Evolutionary conservation across 805 yeast genomes (phyloP), one percentile per base, ranked within the genome.

Genomic region (Vanderwaltozyma yarrowii): DNA sequence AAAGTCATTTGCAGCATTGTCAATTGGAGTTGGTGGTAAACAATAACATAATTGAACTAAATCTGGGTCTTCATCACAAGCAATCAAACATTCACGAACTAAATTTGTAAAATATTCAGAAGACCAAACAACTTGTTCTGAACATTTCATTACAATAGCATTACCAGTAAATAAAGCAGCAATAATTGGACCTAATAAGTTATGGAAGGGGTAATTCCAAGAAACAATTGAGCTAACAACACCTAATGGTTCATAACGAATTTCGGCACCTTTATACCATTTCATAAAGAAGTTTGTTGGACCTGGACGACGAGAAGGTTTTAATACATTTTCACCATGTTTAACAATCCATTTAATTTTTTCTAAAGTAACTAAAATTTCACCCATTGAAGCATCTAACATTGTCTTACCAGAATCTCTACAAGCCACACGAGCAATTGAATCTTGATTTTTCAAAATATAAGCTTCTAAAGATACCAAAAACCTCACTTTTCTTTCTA

Each of bases 141-240:
- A 85, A 64, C 98, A 89, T 58, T 92, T 92, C 38, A 92, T 77
- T 9, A 92, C 80, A 32, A 87, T 78, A 6, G 88, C 87, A 54
- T 92, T 89, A 4, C 98, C 99, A 5, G 95, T 76, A 55, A 88
- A 85, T 19, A 92, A 60, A 2, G 89, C 75, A 2, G 97, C 94
- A 40, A 88, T 77, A 2, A 92, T 69, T 1, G 98, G 98, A 3
- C 96, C 96, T 69, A 92, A 63, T 36, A 88, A 65, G 60, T 92
- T 92, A 58, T 92, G 98, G 60, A 92, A 79, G 0, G 99, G 98
- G 58, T 92, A 92, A 56, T 92, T 92, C 99, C 99, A 92, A 3
- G 95, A 84, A 1, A 92, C 85, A 43, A 92, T 67, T 0, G 97
- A 94, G 7, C 94, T 73, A 19, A 89, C 89, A 11, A 82, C 85